Base-by-base conservation (phyloP, 306 rosid species). In the Lagenaria siceraria region DNA sequence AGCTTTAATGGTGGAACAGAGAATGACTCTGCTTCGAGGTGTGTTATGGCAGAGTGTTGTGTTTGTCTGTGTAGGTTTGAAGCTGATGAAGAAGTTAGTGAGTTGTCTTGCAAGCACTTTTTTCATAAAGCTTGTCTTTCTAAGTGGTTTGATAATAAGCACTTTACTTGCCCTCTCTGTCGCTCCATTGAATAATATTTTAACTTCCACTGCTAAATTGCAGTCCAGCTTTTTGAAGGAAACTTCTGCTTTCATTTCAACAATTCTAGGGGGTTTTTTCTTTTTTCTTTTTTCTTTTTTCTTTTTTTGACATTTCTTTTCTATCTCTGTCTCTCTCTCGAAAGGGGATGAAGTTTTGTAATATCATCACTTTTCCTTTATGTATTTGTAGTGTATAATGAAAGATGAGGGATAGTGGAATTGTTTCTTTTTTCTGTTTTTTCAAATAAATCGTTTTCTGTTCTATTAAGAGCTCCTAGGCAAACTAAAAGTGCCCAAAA, bases 21-120 rank as follows among this genome's bases (percentile, higher is more conserved):
- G 75, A 4, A 43, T 25, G 43, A 15, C n/a, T 42, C n/a, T 24
- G 56, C 8, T 68, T 68, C 74, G 21, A 46, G 42, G 24, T 71
- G 76, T 69, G 22, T 13, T 19, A 17, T 56, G 71, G 66, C 54
- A 11, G 90, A 87, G 85, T 91, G 98, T 22, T 89, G 95, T 64
- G 98, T 91, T 6, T 94, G 98, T 83, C 82, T 94, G 0, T 85
- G 79, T 79, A 78, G 89, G 18, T 94, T 94, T 76, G 89, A 94
- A 78, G 89, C 74, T 4, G 89, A 89, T 8, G 85, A 94, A 27
- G 93, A 90, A 85, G 94, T 90, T 18, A 94, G 93, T 62, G 89
- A 89, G 76, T 87, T 91, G 83, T 82, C 93, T 65, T 91, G 97
- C 82, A 87, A 89, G 80, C 97, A 94, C 74, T 89, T 89, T 81